These are phyloP conservation scores for Mycosphaerella arachidis DNA, from an alignment of 2,329 filamentous ascomycete genomes.

Conservation along the genomic window DNA sequence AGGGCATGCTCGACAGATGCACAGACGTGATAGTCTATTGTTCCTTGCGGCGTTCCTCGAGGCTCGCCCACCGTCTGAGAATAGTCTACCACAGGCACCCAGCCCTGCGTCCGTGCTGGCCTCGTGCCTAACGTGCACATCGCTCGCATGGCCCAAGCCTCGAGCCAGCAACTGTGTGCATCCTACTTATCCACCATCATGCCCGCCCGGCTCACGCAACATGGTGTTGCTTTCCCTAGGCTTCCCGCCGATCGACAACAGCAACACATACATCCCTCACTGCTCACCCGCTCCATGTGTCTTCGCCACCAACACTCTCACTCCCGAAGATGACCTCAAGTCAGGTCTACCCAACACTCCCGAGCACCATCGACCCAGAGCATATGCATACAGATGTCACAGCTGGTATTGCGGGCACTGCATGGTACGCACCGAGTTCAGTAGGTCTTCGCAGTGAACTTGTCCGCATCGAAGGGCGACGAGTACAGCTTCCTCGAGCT, in stretches of 20 bases:
- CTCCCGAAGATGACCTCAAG: constrained; percentile 27
- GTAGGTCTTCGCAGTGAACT: constrained; percentile 22
- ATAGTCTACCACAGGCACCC: constrained; percentile 8
- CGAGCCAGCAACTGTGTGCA: constrained; percentile 16
- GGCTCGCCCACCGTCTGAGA: constrained; percentile 6
- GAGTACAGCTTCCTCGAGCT: background rate
- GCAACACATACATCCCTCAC: constrained; percentile 21
- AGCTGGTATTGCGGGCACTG: constrained; percentile 21
- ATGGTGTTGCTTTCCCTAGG: constrained; percentile 16
- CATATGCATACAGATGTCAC: constrained; percentile 26
- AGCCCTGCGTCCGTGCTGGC: constrained; percentile 19
- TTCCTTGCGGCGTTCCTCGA: constrained; percentile 4
- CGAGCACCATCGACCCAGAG: constrained; percentile 26
- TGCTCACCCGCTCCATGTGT: constrained; percentile 23
- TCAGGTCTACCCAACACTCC: constrained; percentile 25
- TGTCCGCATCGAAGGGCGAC: background rate
- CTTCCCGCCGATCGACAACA: constrained; percentile 22
- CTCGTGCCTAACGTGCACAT: constrained; percentile 17
- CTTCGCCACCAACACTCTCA: constrained; percentile 10
- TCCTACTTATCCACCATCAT: constrained; percentile 32
- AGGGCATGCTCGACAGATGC: background rate
- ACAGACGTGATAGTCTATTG: constrained; percentile 1
- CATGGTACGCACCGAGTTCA: constrained; percentile 30
- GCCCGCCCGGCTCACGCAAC: constrained; percentile 24
- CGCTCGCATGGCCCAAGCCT: constrained; percentile 12